Evolutionary conservation across 129 eudicot species (phyloP).

Genomic region (Lonicera japonica): DNA sequence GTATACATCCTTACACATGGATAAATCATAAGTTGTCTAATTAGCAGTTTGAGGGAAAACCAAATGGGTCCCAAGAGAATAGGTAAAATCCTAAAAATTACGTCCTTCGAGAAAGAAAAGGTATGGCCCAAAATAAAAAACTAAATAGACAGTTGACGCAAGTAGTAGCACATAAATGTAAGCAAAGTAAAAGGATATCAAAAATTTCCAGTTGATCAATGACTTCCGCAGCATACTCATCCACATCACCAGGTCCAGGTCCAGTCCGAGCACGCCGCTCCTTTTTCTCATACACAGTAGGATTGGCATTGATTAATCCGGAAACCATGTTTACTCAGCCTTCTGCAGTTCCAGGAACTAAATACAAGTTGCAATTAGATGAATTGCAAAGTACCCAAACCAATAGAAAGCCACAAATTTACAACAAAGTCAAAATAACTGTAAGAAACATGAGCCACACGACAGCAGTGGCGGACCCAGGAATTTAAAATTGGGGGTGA

Average conservation of each 20-base stretch:
- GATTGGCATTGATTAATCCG: slow-evolving; percentile 77
- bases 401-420: no score
- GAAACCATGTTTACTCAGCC: slow-evolving; percentile 37
- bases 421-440: no score
- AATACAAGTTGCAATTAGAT: neutral
- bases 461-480: no score
- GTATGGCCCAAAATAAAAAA: neutral
- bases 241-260: slow-evolving; percentile 27
- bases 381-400: no score
- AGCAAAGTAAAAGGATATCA: slow-evolving; percentile 59
- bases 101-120: neutral
- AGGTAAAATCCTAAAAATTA: neutral
- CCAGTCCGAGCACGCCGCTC: slow-evolving; percentile 62
- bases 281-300: slow-evolving; percentile 67
- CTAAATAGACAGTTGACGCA: neutral
- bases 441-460: no score
- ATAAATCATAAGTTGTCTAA: no score
- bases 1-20: no score
- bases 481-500: no score
- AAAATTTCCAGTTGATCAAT: slow-evolving; percentile 83
- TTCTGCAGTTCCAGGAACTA: slow-evolving; percentile 13
- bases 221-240: slow-evolving; percentile 62
- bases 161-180: neutral
- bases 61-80: neutral
- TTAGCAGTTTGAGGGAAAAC: no score